A percentile compares a stretch with the other conserved stretches of the same genome.
phyloP scores from a whole-genome alignment of 2,329 filamentous ascomycete genomes.

The Exophiala lecanii-corni region DNA sequence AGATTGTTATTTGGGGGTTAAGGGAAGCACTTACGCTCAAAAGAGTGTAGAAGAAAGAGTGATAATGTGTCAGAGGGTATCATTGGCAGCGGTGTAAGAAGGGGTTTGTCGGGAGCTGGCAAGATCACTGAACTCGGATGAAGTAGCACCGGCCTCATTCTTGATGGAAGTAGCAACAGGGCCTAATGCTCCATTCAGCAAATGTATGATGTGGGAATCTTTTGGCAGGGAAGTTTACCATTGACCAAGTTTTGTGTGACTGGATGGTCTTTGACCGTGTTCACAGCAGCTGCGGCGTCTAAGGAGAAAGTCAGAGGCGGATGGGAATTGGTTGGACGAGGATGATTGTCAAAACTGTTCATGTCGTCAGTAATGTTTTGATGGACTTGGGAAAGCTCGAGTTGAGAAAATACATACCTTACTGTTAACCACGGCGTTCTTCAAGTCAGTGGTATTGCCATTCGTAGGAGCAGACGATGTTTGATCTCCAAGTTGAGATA shows the following conservation, averaged over 20 bases:
- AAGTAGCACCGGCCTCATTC: slow-evolving; percentile 52
- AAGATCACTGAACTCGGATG: slow-evolving; percentile 55
- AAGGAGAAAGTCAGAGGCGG: slow-evolving; percentile 7
- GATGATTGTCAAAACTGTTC: not conserved
- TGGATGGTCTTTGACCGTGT: slow-evolving; percentile 46
- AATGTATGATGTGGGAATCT: not conserved
- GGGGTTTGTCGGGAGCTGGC: slow-evolving; percentile 51
- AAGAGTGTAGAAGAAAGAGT: slow-evolving; percentile 62
- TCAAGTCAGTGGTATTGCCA: slow-evolving; percentile 4
- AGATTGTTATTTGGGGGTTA: not conserved
- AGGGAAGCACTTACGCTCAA: slow-evolving; percentile 48
- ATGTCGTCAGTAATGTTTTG: slow-evolving; percentile 6
- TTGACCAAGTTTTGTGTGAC: slow-evolving; percentile 42
- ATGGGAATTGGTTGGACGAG: slow-evolving; percentile 2
- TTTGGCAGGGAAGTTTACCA: slow-evolving; percentile 13
- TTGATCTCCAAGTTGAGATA: slow-evolving; percentile 7
- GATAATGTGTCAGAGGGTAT: slow-evolving; percentile 62
- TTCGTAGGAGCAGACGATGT: slow-evolving; percentile 5
- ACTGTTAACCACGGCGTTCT: slow-evolving; percentile 22
- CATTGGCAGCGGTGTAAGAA: slow-evolving; percentile 52
- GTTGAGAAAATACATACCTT: slow-evolving; percentile 23
- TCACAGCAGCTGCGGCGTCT: slow-evolving; percentile 48
- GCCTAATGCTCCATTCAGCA: slow-evolving; percentile 33
- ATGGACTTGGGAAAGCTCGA: too few relatives aligned
- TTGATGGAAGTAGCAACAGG: slow-evolving; percentile 55